These are phyloP conservation scores for Sordariomycetes sp. DNA, from an alignment of 2,329 filamentous ascomycete genomes.

Conservation along the genomic window DNA sequence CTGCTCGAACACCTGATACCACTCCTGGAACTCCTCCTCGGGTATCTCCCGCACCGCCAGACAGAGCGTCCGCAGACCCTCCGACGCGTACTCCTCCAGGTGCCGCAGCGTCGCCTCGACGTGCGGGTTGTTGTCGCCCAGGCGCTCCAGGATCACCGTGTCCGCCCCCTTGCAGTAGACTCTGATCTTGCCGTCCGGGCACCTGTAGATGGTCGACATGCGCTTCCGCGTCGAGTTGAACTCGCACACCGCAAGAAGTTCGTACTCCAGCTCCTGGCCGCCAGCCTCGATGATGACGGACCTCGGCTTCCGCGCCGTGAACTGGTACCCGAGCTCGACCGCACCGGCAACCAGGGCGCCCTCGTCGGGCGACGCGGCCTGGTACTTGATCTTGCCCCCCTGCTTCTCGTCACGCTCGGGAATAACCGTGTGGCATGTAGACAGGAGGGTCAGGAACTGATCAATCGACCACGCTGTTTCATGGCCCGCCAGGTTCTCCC, in stretches of 20 bases:
- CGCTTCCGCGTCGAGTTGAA: slow-evolving; percentile 87
- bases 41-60: slow-evolving; percentile 87
- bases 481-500: slow-evolving; percentile 50
- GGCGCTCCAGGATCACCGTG: slow-evolving; percentile 88
- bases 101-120: slow-evolving; percentile 86
- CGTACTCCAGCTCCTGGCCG: slow-evolving; percentile 66
- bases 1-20: slow-evolving; percentile 75
- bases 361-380: slow-evolving; percentile 93
- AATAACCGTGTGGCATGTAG: slow-evolving; percentile 95
- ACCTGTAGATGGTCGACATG: slow-evolving; percentile 96
- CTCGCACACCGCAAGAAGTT: slow-evolving; percentile 91
- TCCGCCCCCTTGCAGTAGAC: slow-evolving; percentile 95
- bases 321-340: slow-evolving; percentile 72
- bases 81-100: slow-evolving; percentile 95
- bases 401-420: slow-evolving; percentile 75
- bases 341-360: slow-evolving; percentile 94
- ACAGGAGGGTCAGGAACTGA: slow-evolving; percentile 75
- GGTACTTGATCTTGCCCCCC: slow-evolving; percentile 79
- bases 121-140: slow-evolving; percentile 70
- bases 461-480: slow-evolving; percentile 40
- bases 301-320: slow-evolving; percentile 78
- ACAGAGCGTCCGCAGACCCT: slow-evolving; percentile 88
- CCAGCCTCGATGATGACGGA: slow-evolving; percentile 72
- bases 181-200: slow-evolving; percentile 87
- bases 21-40: slow-evolving; percentile 79